Evolutionary conservation across 2,329 filamentous ascomycete genomes (phyloP).

Genomic region (Didymella sp.): DNA sequence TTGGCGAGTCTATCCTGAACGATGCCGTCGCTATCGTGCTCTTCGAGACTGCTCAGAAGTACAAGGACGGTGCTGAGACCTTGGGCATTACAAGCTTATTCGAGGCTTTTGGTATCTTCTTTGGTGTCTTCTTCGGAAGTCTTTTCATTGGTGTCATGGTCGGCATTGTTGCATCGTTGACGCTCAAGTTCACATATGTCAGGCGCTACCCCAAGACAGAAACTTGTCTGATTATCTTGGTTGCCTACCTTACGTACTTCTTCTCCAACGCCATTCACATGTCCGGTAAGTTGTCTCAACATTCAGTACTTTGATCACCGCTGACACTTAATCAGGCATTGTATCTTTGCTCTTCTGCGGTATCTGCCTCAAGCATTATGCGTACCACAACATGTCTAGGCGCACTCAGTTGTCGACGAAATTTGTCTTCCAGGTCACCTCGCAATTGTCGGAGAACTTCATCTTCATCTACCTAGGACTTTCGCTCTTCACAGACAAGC

Average conservation of each 20-base stretch:
- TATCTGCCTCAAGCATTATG: conserved; percentile 98
- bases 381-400: conserved; percentile 99
- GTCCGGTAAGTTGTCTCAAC: conserved; percentile 72
- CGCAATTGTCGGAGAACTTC: conserved; percentile 97
- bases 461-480: conserved; percentile 99
- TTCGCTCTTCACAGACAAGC: conserved; percentile 89
- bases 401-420: conserved; percentile 97
- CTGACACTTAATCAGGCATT: conserved; percentile 69
- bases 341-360: conserved; percentile 97
- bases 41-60: conserved; percentile 96
- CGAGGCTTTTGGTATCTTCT: conserved; percentile 91
- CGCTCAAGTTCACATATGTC: conserved; percentile 94
- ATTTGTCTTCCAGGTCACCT: conserved; percentile 93
- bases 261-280: conserved; percentile 95
- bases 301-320: neutral
- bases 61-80: conserved; percentile 73
- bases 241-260: conserved; percentile 96
- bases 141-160: conserved; percentile 87
- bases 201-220: conserved; percentile 94
- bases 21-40: conserved; percentile 98
- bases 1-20: conserved; percentile 97
- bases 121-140: conserved; percentile 95
- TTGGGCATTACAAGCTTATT: conserved; percentile 83
- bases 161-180: conserved; percentile 83
- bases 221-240: conserved; percentile 90